Conservation (phyloP, 2,329 filamentous ascomycete species). For the Exophiala viscosa region DNA sequence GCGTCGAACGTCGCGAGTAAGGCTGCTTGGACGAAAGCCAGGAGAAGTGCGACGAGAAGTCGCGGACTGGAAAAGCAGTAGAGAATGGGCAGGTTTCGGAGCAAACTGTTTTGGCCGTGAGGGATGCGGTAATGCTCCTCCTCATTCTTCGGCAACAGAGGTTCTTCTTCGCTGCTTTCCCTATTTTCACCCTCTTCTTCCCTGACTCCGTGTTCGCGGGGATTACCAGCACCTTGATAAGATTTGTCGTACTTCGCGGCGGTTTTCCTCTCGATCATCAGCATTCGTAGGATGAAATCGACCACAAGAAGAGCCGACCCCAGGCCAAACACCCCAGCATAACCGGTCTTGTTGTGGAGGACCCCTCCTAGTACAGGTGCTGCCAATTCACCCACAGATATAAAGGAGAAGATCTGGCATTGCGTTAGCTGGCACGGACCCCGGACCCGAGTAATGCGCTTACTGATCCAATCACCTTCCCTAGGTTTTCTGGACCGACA, state of each 20-base stretch:
- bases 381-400: conserved; percentile 55
- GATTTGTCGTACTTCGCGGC: conserved; percentile 44
- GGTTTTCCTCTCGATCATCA: conserved; percentile 62
- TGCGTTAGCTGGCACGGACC: background rate
- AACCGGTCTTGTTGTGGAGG: conserved; percentile 57
- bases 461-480: conserved; percentile 59
- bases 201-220: conserved; percentile 27
- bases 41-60: conserved; percentile 24
- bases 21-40: conserved; percentile 26
- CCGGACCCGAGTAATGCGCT: conserved; percentile 21
- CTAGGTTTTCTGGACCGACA: conserved; percentile 54
- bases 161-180: conserved; percentile 36
- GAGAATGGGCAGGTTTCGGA: conserved; percentile 38
- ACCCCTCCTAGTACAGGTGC: conserved; percentile 59
- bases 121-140: conserved; percentile 44
- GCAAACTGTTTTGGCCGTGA: conserved; percentile 38
- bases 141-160: conserved; percentile 37
- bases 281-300: conserved; percentile 58
- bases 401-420: conserved; percentile 55
- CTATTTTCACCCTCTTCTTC: conserved; percentile 20
- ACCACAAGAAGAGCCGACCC: conserved; percentile 52
- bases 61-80: conserved; percentile 22
- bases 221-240: conserved; percentile 1
- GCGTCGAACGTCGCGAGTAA: conserved; percentile 28
- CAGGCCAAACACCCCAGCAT: conserved; percentile 57